Base-by-base conservation (phyloP, 352 stramenopile species). In the Phytophthora fragariae region DNA sequence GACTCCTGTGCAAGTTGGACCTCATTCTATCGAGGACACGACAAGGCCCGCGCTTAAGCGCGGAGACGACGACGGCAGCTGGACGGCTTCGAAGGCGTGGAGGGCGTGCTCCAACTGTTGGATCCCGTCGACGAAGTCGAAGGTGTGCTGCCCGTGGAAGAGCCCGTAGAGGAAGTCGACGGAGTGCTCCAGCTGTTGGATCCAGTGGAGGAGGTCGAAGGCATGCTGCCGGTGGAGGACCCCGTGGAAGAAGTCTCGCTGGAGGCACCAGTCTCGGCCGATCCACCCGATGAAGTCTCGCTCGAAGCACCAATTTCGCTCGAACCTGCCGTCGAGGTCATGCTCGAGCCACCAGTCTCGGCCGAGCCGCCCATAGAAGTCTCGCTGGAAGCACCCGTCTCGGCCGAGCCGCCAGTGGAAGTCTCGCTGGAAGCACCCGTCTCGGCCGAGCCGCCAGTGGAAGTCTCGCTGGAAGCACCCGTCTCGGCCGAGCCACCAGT, bases 11-110 rank as follows among this genome's bases (percentile, higher is more conserved):
- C 57, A 64, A 27, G 12, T 58, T 70, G 24, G 17, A 4, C 63
- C 29, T 35, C 17, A 47, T 57, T 60, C 24, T 33, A 63, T 63
- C 53, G 60, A 68, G 24, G 27, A 35, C n/a, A 46, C 17, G n/a
- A 54, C 41, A 35, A 62, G 17, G 27, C 33, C 29, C 37, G 19
- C 5, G n/a, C 37, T 76, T 73, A 76, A 17, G 70, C 70, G 49
- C 70, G 70, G 27, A 76, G 70, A 62, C 70, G 70, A 21, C 70
- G 70, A 21, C 70, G 64, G 53, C 70, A 73, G 57, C 57, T 72
- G 6, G 55, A 66, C n/a, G 63, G 63, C 8, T 53, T 47, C n/a
- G 70, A 69, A 31, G 67, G 7, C 24, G 68, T 52, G n/a, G 14
- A 21, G 6, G 70, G 70, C 1, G 69, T 68, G 57, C 57, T 76